Evolutionary conservation across 805 yeast genomes (phyloP).

Genomic region (Ogataea zsoltii): DNA sequence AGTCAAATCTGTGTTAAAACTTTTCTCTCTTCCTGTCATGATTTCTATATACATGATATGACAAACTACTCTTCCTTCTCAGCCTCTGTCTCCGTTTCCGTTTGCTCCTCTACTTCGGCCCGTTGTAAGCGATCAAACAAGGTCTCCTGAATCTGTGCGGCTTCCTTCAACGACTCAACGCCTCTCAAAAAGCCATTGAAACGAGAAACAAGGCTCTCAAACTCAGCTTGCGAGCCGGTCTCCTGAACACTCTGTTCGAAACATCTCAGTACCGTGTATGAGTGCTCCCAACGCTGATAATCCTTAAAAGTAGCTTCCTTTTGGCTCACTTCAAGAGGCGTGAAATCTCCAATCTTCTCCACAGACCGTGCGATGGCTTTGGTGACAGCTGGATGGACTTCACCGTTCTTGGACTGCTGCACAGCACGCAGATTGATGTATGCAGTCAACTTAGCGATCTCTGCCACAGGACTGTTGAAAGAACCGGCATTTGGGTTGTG

Average conservation of each 20-base stretch:
- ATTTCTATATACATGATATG: constrained; percentile 7
- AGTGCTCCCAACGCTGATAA: constrained; percentile 19
- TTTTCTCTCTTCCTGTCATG: neutral
- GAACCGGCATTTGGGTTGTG: constrained; percentile 13
- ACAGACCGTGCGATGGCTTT: constrained; percentile 7
- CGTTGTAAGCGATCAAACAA: constrained; percentile 13
- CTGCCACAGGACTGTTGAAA: constrained; percentile 3
- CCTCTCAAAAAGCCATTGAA: constrained; percentile 15
- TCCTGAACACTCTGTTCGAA: constrained; percentile 15
- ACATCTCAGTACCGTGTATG: constrained; percentile 19
- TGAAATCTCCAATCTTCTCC: constrained; percentile 4
- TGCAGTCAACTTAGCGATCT: constrained; percentile 16
- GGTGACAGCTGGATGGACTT: neutral
- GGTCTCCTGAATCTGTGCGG: constrained; percentile 9
- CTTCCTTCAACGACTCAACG: constrained; percentile 17
- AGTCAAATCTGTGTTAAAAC: neutral
- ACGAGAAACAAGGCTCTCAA: constrained; percentile 8
- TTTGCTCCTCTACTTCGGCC: constrained; percentile 2
- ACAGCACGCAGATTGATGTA: constrained; percentile 14
- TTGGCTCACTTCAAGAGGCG: constrained; percentile 7
- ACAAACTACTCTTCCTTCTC: constrained; percentile 1
- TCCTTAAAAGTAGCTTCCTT: constrained; percentile 9
- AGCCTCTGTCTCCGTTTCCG: constrained; percentile 6
- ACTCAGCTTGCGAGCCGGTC: constrained; percentile 15
- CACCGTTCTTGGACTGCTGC: constrained; percentile 9